Evolutionary conservation across 805 yeast genomes (phyloP).

Genomic region (Starmerella riodocensis): DNA sequence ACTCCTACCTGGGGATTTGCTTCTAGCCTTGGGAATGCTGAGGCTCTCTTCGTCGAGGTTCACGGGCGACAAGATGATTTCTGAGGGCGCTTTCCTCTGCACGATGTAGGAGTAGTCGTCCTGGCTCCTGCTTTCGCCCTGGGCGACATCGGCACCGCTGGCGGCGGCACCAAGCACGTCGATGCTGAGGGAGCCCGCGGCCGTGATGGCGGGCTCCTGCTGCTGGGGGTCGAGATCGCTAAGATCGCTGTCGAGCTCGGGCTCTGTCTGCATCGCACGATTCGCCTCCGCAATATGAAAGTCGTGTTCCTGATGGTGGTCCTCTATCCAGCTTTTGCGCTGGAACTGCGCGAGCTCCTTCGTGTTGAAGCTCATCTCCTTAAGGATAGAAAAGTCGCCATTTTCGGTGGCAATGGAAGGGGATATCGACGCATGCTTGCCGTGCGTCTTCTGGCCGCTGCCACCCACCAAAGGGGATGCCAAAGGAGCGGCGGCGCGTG

Average conservation of each 20-base stretch:
- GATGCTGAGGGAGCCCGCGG: too few species aligned
- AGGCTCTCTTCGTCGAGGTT: too few species aligned
- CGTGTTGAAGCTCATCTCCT: conserved; percentile 10
- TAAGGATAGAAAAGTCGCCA: conserved; percentile 7
- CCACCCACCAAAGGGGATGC: neutral
- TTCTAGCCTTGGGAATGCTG: too few species aligned
- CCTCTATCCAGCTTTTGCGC: neutral
- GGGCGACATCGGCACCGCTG: too few species aligned
- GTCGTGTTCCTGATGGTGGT: neutral
- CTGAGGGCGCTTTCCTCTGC: too few species aligned
- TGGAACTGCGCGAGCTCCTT: conserved; percentile 8
- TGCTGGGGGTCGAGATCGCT: conserved; percentile 15
- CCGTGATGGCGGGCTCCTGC: too few species aligned
- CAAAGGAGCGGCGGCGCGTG: neutral
- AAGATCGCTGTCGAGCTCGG: conserved; percentile 16
- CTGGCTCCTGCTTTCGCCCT: too few species aligned
- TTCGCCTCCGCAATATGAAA: neutral
- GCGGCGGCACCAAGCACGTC: too few species aligned
- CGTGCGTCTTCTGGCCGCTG: neutral
- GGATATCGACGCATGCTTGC: too few species aligned
- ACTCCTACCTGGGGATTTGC: too few species aligned
- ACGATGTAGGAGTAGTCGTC: too few species aligned
- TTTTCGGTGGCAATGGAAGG: conserved; percentile 1
- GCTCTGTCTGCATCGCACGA: neutral
- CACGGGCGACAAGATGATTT: too few species aligned